These are phyloP conservation scores for Parmelia sp. DNA, from an alignment of 495 filamentous ascomycete species.

Conservation along the genomic window DNA sequence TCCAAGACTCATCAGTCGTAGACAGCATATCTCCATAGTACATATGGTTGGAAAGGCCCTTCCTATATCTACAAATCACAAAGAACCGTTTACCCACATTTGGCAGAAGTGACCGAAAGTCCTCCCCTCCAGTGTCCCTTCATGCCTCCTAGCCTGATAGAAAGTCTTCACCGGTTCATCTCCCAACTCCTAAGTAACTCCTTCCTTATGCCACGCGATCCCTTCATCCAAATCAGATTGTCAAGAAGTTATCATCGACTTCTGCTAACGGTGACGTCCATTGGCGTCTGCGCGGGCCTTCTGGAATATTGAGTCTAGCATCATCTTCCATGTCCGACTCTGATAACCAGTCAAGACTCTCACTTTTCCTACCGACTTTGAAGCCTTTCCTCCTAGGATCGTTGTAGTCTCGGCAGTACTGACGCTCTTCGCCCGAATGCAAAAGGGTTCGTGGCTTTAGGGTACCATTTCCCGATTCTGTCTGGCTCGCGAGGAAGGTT, in stretches of 20 bases:
- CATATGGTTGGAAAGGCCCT: too few species aligned
- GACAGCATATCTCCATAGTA: neutral
- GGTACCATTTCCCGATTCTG: neutral
- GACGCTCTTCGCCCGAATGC: slow-evolving; percentile 1
- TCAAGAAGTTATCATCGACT: neutral
- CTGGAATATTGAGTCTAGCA: neutral
- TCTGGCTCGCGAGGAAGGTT: neutral
- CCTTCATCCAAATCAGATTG: neutral
- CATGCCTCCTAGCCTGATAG: neutral
- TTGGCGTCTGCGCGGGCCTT: neutral
- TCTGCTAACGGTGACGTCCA: neutral
- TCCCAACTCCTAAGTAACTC: neutral
- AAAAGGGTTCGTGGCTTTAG: neutral
- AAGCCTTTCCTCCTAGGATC: slow-evolving; percentile 6
- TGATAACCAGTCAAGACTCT: slow-evolving; percentile 7
- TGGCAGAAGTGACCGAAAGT: neutral
- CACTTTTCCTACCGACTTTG: slow-evolving; percentile 10
- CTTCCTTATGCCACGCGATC: neutral
- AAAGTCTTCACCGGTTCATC: neutral
- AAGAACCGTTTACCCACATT: neutral
- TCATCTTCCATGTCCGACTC: slow-evolving; percentile 16
- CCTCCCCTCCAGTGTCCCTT: neutral
- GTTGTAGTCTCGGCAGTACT: neutral
- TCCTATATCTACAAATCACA: neutral
- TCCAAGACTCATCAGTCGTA: slow-evolving; percentile 1